Percentiles rank a stretch among this genome's conserved stretches.
These are phyloP conservation scores for Blastomyces gilchristii DNA, from an alignment of 2,329 filamentous ascomycete species.

Conservation along the genomic window DNA sequence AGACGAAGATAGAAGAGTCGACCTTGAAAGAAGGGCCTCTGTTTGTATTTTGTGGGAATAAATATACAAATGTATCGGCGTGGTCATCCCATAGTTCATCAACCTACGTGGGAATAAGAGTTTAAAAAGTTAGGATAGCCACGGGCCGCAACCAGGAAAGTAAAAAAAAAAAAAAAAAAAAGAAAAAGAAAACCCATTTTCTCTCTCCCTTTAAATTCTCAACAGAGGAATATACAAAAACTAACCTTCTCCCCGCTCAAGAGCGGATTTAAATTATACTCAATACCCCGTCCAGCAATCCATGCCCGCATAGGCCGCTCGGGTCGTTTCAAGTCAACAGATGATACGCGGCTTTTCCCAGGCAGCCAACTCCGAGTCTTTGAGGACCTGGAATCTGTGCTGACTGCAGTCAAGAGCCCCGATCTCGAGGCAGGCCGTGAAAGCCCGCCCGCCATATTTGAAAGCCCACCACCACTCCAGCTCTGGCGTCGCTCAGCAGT, in stretches of 20 bases:
- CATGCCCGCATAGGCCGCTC: conserved; percentile 40
- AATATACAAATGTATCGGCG: conserved; percentile 54
- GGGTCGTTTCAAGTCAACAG: conserved; percentile 22
- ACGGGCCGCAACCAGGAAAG: neutral
- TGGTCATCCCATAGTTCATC: conserved; percentile 51
- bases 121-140: neutral
- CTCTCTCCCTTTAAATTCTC: neutral
- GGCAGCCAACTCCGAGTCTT: conserved; percentile 39
- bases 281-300: conserved; percentile 48
- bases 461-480: conserved; percentile 24
- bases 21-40: conserved; percentile 52
- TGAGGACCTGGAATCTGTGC: conserved; percentile 14
- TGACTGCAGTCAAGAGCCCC: conserved; percentile 22
- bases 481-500: conserved; percentile 31
- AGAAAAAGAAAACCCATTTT: neutral
- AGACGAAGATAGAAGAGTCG: conserved; percentile 48
- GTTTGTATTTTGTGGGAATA: conserved; percentile 48
- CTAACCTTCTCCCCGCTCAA: conserved; percentile 43
- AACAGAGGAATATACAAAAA: conserved; percentile 2
- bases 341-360: conserved; percentile 28
- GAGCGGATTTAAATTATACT: conserved; percentile 46
- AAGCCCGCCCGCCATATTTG: conserved; percentile 27
- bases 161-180: neutral
- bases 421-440: conserved; percentile 26
- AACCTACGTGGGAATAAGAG: conserved; percentile 7